A percentile compares a stretch with the other conserved stretches of the same genome.
Conservation (phyloP, 2,329 filamentous ascomycete species). For the Pseudogymnoascus sp. region DNA sequence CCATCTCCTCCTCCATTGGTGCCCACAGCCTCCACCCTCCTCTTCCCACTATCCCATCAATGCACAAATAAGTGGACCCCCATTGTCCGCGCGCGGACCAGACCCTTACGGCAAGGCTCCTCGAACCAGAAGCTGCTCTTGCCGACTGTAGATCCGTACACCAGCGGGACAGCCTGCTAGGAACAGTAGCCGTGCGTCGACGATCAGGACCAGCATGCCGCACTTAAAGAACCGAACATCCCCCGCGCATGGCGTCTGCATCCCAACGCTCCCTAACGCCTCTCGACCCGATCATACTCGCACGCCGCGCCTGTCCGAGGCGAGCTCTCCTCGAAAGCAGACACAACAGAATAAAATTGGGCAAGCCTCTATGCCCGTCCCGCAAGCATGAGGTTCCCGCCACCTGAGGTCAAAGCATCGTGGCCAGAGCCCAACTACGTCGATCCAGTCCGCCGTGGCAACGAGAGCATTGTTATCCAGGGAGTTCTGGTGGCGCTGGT, state of each 20-base stretch:
- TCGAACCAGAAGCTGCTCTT: not conserved
- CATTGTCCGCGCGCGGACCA: not conserved
- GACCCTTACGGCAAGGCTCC: not conserved
- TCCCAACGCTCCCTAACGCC: not conserved
- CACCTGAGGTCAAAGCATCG: conserved; percentile 31
- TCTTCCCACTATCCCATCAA: not conserved
- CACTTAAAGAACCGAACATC: not conserved
- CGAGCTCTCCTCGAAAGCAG: not conserved
- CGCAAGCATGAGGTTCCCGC: conserved; percentile 30
- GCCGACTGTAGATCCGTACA: not conserved
- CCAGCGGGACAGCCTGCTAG: not conserved
- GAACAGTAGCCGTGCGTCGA: not conserved
- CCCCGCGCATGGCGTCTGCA: not conserved
- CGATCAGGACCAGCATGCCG: not conserved
- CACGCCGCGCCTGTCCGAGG: not conserved
- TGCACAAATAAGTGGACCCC: not conserved
- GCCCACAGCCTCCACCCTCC: not conserved
- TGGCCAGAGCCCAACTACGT: conserved; percentile 41
- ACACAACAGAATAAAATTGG: not conserved
- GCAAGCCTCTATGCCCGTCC: not conserved
- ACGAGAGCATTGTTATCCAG: conserved; percentile 34
- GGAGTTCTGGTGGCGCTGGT: conserved; percentile 32
- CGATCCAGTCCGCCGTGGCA: conserved; percentile 36
- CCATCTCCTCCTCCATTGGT: not conserved
- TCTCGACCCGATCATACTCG: not conserved